Evolutionary conservation across 441 rosid species (phyloP).

Genomic region (Pelargonium australe): DNA sequence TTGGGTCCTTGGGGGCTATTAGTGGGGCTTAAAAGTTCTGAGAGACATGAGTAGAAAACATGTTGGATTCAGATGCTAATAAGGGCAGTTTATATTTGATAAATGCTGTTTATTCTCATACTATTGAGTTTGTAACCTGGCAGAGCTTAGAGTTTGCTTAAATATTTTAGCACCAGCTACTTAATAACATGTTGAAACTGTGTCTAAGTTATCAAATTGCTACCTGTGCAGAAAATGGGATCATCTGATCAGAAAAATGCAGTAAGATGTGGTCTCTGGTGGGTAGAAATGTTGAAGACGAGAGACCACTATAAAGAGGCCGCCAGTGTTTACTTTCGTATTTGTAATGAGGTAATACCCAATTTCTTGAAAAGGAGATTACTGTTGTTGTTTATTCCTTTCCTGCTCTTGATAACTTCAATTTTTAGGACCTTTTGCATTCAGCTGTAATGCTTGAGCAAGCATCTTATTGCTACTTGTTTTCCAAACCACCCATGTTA

Average conservation of each 20-base stretch:
- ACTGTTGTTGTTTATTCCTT: slow-evolving; percentile 8
- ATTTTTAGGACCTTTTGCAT: slow-evolving; percentile 70
- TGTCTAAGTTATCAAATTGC: slow-evolving; percentile 12
- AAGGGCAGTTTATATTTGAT: neutral
- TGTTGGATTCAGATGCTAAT: neutral
- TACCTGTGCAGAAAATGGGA: slow-evolving; percentile 62
- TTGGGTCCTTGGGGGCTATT: neutral
- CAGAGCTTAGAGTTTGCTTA: neutral
- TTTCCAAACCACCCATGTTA: slow-evolving; percentile 83
- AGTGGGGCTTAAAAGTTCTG: neutral
- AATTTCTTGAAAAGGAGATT: slow-evolving; percentile 15
- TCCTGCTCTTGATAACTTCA: slow-evolving; percentile 24
- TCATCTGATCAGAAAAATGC: slow-evolving; percentile 77
- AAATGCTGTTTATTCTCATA: neutral
- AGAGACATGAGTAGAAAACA: neutral
- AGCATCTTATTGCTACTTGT: slow-evolving; percentile 93
- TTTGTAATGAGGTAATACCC: slow-evolving; percentile 77
- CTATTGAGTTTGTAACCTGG: neutral
- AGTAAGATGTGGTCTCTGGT: slow-evolving; percentile 97
- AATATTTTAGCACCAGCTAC: neutral
- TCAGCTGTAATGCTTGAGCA: slow-evolving; percentile 99
- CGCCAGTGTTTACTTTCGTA: slow-evolving; percentile 88
- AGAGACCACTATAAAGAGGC: slow-evolving; percentile 88
- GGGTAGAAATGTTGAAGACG: slow-evolving; percentile 92
- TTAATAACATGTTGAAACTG: neutral